Evolutionary conservation across 306 rosid species (phyloP), one percentile per base, ranked within the genome.

Genomic region (Ormosia semicastrata): DNA sequence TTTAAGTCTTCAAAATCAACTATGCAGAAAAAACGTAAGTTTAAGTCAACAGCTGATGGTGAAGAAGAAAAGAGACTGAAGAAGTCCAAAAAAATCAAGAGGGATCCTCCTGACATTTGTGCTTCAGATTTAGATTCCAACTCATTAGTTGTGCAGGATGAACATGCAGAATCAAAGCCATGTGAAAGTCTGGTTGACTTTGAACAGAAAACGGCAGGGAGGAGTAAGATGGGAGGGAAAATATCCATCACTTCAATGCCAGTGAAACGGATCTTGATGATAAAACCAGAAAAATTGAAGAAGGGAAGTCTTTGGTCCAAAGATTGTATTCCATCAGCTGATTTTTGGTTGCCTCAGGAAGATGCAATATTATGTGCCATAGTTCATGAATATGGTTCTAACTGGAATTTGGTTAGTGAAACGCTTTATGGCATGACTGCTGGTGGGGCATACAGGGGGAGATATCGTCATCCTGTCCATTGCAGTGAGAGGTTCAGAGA

Each of bases 401-500:
- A 89, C 82, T 95, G 99, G 99, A 88, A 89, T 77, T 84, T 95
- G 88, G 97, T 93, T 80, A 93, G 99, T n/a, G 98, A 94, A 44
- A 85, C 82, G 11, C 91, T 95, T 50, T 89, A 92, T 77, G 86
- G 96, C 41, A 90, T 93, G 94, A 84, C 92, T 63, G 90, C 96
- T 77, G 99, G 99, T 69, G 99, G 99, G 53, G 86, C 87, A 76
- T 92, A 90, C 80, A 85, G 94, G 88, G 99, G 99, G 50, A 88
- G 96, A 75, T 93, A 90, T 85, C 98, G 98, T 44, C 99, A 93
- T 93, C 96, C 98, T 32, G 94, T 85, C 73, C 98, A 93, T 90
- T 95, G 98, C 73, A 92, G 99, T 80, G 99, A 95, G 89, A 92
- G 99, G 79, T 95, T 86, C 77, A 86, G 99, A 80, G 99, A 95